Conservation (phyloP, 306 rosid genomes). For the cucumber (Cucumis sativus) region Cucumber_9930_V3 NC_026658.2:13630001-13630500, state of each 20-base stretch:
- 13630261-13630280: constrained; percentile 77
- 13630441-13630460: constrained; percentile 67
- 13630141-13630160: too few relatives aligned
- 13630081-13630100: too few relatives aligned
- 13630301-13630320: constrained; percentile 38
- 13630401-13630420: constrained; percentile 90
- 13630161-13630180: too few relatives aligned
- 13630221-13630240: constrained; percentile 69
- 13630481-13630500: constrained; percentile 71
- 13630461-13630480: constrained; percentile 63
- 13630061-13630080: too few relatives aligned
- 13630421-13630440: constrained; percentile 65
- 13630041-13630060: too few relatives aligned
- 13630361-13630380: constrained; percentile 60
- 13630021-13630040: too few relatives aligned
- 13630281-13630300: constrained; percentile 44
- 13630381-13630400: constrained; percentile 81
- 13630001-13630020: too few relatives aligned
- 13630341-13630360: constrained; percentile 72
- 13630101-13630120: too few relatives aligned
- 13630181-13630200: not conserved
- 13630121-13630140: too few relatives aligned
- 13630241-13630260: constrained; percentile 87
- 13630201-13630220: not conserved
- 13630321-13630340: constrained; percentile 83